Evolutionary conservation across 2,329 filamentous ascomycete genomes (phyloP).

Genomic region (Rosellinia necatrix): DNA sequence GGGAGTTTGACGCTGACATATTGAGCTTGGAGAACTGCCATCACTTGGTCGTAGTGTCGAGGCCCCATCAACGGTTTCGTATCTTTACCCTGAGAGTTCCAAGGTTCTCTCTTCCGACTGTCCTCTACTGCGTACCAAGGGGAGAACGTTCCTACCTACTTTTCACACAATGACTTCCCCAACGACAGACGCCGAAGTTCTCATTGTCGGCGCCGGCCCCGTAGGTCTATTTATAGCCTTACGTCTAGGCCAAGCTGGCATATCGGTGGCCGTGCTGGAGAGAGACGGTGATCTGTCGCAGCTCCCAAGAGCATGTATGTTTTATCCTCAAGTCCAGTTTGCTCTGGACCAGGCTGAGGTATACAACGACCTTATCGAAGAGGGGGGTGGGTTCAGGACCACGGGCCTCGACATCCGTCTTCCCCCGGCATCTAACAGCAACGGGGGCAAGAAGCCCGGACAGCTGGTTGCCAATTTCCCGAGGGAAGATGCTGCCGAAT

Average conservation of each 20-base stretch:
- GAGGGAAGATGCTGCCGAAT: neutral
- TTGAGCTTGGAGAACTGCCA: neutral
- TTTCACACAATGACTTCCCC: neutral
- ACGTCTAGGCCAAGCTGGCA: neutral
- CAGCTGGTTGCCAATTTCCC: neutral
- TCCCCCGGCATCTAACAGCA: neutral
- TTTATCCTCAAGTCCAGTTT: neutral
- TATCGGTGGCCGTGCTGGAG: neutral
- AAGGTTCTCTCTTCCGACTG: neutral
- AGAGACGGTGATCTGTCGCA: neutral
- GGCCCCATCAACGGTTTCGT: neutral
- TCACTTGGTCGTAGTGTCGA: neutral
- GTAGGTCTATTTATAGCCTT: no score
- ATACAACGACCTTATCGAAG: neutral
- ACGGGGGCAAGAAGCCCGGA: neutral
- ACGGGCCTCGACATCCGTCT: neutral
- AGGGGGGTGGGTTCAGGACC: neutral
- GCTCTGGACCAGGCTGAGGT: neutral
- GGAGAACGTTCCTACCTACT: neutral
- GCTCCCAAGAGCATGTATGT: neutral
- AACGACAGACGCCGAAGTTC: neutral
- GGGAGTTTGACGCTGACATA: neutral
- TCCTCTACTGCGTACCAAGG: neutral
- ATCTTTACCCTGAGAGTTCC: neutral
- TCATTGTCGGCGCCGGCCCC: no score